Base-by-base conservation (phyloP, 2,329 filamentous ascomycete species). In the Spiromastix sp. region DNA sequence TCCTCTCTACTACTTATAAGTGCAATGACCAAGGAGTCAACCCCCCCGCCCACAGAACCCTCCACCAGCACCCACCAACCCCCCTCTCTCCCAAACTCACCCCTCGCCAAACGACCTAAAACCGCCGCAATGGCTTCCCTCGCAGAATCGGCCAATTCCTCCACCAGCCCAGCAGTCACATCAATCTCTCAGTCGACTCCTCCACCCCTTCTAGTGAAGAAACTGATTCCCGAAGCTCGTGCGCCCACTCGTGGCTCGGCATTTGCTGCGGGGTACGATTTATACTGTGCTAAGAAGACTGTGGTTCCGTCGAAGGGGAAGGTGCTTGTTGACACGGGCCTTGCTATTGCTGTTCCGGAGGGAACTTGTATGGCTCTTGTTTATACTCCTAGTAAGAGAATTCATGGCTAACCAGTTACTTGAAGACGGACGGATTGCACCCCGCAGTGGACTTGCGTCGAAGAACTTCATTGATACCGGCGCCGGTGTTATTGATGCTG, bases 381-480 rank as follows among this genome's bases (percentile, higher is more conserved):
- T 24, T 31, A 37, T 27, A 30, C n/a, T 40, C 35, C 35, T 24
- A 30, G 16, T 3, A 28, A 26, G 5, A 24, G 33, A 26, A 43
- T 36, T 45, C 13, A 39, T 37, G 4, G 42, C 43, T 36, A 25
- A 42, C 21, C 26, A 36, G 29, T 19, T 36, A 5, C 13, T 24
- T 40, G 28, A 32, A 89, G 85, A 96, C 57, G 89, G 89, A 47
- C 81, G 87, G 39, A 77, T 94, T 37, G 87, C 87, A 3, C 87
- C 87, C 7, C 82, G 87, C 45, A 91, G 84, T n/a, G 86, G 86
- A 31, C 79, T 94, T 22, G 89, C 89, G 2, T 71, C 79, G 41
- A 98, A 98, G 68, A 78, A 96, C 66, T 91, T 87, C 64, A 96
- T 98, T 57, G 86, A 95, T 60, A 91, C 84, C 0, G 86, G 93